These are phyloP conservation scores for Pichia sp. DNA, from an alignment of 1,139 yeast genomes.

Conservation along the genomic window DNA sequence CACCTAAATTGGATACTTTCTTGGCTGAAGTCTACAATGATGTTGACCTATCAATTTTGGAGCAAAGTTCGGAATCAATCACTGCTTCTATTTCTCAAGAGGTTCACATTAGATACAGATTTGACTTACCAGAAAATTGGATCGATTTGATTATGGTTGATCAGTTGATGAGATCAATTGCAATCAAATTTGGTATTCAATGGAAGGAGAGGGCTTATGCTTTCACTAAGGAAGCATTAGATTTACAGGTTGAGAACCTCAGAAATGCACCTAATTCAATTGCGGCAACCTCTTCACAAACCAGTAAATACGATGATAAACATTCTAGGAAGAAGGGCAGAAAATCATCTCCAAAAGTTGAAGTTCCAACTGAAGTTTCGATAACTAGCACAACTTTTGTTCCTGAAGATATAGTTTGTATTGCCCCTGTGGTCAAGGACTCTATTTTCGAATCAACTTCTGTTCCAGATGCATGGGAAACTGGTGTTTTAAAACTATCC, in stretches of 20 bases:
- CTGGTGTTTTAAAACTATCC: conserved; percentile 52
- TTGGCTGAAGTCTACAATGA: conserved; percentile 42
- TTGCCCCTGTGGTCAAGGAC: conserved; percentile 72
- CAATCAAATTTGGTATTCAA: conserved; percentile 81
- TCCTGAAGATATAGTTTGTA: conserved; percentile 58
- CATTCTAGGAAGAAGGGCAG: conserved; percentile 38
- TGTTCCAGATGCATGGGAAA: conserved; percentile 75
- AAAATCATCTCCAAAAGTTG: conserved; percentile 19
- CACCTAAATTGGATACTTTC: conserved; percentile 39
- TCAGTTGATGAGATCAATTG: conserved; percentile 65
- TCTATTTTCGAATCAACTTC: conserved; percentile 62
- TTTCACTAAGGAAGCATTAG: conserved; percentile 46
- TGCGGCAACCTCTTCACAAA: conserved; percentile 15
- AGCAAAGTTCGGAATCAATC: conserved; percentile 44
- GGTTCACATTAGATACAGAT: conserved; percentile 61
- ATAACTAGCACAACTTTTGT: conserved; percentile 43
- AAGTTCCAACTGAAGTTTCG: conserved; percentile 2
- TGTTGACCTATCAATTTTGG: conserved; percentile 36
- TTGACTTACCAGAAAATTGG: conserved; percentile 50
- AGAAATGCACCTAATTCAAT: conserved; percentile 14
- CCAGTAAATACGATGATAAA: conserved; percentile 17
- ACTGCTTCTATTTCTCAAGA: conserved; percentile 43
- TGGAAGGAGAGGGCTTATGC: conserved; percentile 57
- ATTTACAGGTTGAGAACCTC: conserved; percentile 31
- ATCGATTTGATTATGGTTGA: conserved; percentile 34